Percentiles rank a stretch among this genome's conserved stretches.
phyloP scores from a whole-genome alignment of 345 rosid genomes.

The Xanthoceras sorbifolium region DNA sequence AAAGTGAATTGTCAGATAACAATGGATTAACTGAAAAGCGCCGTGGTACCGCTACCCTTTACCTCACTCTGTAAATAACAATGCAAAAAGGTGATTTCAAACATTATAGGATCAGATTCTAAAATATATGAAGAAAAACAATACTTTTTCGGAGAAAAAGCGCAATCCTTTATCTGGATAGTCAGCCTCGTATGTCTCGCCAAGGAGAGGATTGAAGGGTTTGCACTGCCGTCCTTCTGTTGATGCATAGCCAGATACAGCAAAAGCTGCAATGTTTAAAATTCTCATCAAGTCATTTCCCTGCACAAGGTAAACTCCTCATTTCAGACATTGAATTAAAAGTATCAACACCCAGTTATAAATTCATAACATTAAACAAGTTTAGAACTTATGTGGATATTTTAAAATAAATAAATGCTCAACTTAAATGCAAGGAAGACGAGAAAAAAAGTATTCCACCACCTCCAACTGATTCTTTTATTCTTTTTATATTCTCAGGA shows the following conservation, averaged over 20 bases:
- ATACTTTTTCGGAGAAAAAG: slow-evolving; percentile 93
- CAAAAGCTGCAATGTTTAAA: slow-evolving; percentile 92
- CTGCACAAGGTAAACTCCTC: slow-evolving; percentile 50
- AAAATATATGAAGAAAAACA: slow-evolving; percentile 6
- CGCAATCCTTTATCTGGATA: slow-evolving; percentile 98
- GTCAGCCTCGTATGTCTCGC: slow-evolving; percentile 98
- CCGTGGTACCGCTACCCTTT: neutral
- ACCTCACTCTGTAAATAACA: neutral
- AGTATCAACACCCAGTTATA: slow-evolving; percentile 15
- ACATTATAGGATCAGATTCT: neutral
- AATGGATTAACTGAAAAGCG: slow-evolving; percentile 5
- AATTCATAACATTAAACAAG: neutral
- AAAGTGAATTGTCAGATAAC: slow-evolving; percentile 29
- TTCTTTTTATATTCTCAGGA: neutral
- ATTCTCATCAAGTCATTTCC: slow-evolving; percentile 93
- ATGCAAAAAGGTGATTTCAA: neutral
- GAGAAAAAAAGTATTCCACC: neutral
- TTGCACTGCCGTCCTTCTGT: slow-evolving; percentile 99
- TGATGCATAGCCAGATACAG: slow-evolving; percentile 98
- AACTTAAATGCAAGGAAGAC: neutral
- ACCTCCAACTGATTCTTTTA: neutral
- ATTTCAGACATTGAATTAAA: slow-evolving; percentile 13
- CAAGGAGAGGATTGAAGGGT: slow-evolving; percentile 97
- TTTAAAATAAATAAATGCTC: neutral
- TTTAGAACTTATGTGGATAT: neutral